Evolutionary conservation across 345 rosid species (phyloP), one percentile per base, ranked within the genome.

Genomic region (Sisymbrium irio): DNA sequence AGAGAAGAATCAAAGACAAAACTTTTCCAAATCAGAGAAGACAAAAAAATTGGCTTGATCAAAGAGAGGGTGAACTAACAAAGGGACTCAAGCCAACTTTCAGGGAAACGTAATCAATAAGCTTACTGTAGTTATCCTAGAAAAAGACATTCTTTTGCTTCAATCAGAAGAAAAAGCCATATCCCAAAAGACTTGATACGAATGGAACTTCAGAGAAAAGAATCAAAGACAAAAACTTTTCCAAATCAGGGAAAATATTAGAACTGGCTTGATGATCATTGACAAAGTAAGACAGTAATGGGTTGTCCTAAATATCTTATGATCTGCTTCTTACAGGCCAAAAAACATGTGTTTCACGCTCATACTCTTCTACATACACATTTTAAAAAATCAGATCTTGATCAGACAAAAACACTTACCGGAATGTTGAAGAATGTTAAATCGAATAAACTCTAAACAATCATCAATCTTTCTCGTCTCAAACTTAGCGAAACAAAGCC

Each of bases 401-500:
- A 53, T 13, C 14, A 36, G 67, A 33, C 5, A 32, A 13, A 49
- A 10, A 64, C 5, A 59, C 81, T 46, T 79, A 91, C 97, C 85
- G 17, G 82, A 82, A 46, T 76, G 74, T 50, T 76, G 83, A 75
- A 88, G 95, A 64, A 83, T 83, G 56, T 83, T 85, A 65, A 82
- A 81, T 18, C 50, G 73, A 58, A 95, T 92, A 67, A 89, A 92
- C 64, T 92, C 91, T 42, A 95, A 55, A 79, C 97, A 95, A 65
- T 92, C 97, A 73, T 81, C 72, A 39, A 95, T 90, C 65, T 92
- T 90, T 87, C 80, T 80, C 4, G 99, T 95, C 77, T 91, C 97
- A 60, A 95, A 92, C 78, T 80, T 95, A 1, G 89, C 89, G 56
- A 95, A 92, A 80, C 85, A 85, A 41, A 95, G 93, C 78, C 74